phyloP scores from a whole-genome alignment of 2,329 filamentous ascomycete genomes.

The Didymella segeticola region DNA sequence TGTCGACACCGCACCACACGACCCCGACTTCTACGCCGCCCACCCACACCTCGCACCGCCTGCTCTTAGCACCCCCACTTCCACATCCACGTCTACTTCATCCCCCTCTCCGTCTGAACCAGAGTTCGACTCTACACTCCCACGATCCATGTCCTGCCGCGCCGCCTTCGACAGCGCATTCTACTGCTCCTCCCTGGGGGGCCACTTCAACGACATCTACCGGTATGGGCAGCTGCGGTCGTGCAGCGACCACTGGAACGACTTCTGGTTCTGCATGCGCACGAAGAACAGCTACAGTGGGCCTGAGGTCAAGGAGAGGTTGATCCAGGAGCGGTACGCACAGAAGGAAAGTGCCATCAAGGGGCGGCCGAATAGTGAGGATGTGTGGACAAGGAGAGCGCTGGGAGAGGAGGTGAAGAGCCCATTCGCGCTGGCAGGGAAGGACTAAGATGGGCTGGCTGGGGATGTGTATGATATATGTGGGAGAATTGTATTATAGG shows the following conservation, averaged over 20 bases:
- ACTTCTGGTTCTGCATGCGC: slow-evolving; percentile 99
- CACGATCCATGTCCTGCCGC: slow-evolving; percentile 85
- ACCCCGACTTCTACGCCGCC: slow-evolving; percentile 62
- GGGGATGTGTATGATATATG: not conserved
- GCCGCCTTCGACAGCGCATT: slow-evolving; percentile 91
- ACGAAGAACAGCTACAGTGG: slow-evolving; percentile 67
- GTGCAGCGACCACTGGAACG: slow-evolving; percentile 86
- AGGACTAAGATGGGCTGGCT: not conserved
- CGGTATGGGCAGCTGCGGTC: slow-evolving; percentile 78
- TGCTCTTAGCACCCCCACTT: slow-evolving; percentile 17
- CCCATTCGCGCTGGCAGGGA: slow-evolving; percentile 34
- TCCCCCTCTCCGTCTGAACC: slow-evolving; percentile 1
- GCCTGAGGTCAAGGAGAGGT: slow-evolving; percentile 61
- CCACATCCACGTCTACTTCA: slow-evolving; percentile 11
- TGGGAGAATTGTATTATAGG: not conserved
- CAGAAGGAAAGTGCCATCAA: slow-evolving; percentile 71
- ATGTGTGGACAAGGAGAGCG: slow-evolving; percentile 82
- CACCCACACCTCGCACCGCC: slow-evolving; percentile 56
- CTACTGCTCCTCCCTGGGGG: slow-evolving; percentile 89
- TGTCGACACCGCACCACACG: slow-evolving; percentile 50
- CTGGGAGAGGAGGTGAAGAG: slow-evolving; percentile 41
- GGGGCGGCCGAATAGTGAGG: slow-evolving; percentile 78
- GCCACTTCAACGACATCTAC: slow-evolving; percentile 92
- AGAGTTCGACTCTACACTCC: slow-evolving; percentile 59
- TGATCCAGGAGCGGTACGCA: slow-evolving; percentile 71